Evolutionary conservation across 495 filamentous ascomycete species (phyloP).

Genomic region (Delitschia confertaspora): DNA sequence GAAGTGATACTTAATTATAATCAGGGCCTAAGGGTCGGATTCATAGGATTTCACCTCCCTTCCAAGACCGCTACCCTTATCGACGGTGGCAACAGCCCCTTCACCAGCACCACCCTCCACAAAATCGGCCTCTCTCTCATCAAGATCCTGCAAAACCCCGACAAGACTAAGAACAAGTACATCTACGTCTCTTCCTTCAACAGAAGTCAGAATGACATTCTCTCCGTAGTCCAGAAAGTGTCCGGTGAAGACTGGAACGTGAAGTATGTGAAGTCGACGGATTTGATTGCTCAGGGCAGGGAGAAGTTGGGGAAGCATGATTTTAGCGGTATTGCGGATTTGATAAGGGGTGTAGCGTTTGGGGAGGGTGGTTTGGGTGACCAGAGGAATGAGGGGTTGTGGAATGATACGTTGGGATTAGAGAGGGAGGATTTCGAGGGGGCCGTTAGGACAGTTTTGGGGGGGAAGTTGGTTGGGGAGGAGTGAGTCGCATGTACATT

Average conservation of each 20-base stretch:
- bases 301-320: conserved; percentile 36
- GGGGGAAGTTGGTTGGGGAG: conserved; percentile 18
- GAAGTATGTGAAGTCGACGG: conserved; percentile 30
- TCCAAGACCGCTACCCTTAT: conserved; percentile 40
- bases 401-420: conserved; percentile 28
- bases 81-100: conserved; percentile 37
- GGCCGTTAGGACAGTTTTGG: conserved; percentile 15
- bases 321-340: conserved; percentile 17
- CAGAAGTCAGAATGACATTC: conserved; percentile 41
- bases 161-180: conserved; percentile 41
- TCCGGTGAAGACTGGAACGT: conserved; percentile 39
- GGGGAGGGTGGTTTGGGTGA: conserved; percentile 11
- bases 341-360: conserved; percentile 13
- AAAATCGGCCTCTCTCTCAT: conserved; percentile 37
- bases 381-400: conserved; percentile 1
- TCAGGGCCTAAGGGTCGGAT: conserved; percentile 36
- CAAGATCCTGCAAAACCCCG: conserved; percentile 35
- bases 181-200: conserved; percentile 41
- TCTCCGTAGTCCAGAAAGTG: conserved; percentile 38
- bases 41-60: conserved; percentile 41
- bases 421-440: conserved; percentile 25
- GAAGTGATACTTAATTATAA: conserved; percentile 1
- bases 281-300: conserved; percentile 26
- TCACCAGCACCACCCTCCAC: conserved; percentile 38
- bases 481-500: too few relatives aligned